A percentile compares a stretch with the other conserved stretches of the same genome.
phyloP scores from a whole-genome alignment of 257 asterid genomes.

The Petrea volubilis region DNA sequence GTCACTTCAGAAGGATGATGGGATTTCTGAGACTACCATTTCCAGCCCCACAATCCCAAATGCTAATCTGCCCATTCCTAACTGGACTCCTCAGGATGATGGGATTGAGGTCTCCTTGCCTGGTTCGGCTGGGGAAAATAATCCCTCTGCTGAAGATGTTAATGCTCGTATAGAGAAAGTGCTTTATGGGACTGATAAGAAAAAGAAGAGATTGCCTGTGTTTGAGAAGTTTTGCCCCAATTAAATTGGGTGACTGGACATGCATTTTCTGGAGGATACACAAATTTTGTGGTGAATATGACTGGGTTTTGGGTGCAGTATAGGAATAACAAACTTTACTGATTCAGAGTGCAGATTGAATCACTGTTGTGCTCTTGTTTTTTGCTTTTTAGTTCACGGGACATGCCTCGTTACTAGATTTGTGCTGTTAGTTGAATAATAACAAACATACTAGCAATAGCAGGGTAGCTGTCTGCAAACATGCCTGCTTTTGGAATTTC shows the following conservation, averaged over 20 bases:
- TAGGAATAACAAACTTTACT: constrained; percentile 16
- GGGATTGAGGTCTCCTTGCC: constrained; percentile 52
- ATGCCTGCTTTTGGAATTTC: constrained; percentile 4
- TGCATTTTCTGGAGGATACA: constrained; percentile 17
- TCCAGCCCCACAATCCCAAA: constrained; percentile 4
- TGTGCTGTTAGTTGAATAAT: constrained; percentile 2
- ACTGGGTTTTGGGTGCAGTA: constrained; percentile 9
- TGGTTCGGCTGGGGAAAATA: neutral
- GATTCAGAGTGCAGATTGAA: constrained; percentile 16
- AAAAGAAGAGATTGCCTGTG: constrained; percentile 50
- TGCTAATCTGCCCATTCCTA: constrained; percentile 10
- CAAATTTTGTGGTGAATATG: constrained; percentile 15
- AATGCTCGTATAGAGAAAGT: constrained; percentile 40
- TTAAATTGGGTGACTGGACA: constrained; percentile 10
- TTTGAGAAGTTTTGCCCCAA: constrained; percentile 47
- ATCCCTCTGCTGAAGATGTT: constrained; percentile 44
- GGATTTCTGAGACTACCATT: too few relatives aligned
- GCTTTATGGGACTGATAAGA: constrained; percentile 41
- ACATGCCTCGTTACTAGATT: constrained; percentile 2
- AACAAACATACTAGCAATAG: neutral
- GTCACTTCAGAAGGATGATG: too few relatives aligned
- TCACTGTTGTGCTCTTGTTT: neutral
- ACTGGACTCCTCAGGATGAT: constrained; percentile 74
- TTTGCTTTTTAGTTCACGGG: neutral
- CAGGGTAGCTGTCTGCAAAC: neutral